These are phyloP conservation scores for Kodamaea fungicola DNA, from an alignment of 1,139 yeast species.

Conservation along the genomic window DNA sequence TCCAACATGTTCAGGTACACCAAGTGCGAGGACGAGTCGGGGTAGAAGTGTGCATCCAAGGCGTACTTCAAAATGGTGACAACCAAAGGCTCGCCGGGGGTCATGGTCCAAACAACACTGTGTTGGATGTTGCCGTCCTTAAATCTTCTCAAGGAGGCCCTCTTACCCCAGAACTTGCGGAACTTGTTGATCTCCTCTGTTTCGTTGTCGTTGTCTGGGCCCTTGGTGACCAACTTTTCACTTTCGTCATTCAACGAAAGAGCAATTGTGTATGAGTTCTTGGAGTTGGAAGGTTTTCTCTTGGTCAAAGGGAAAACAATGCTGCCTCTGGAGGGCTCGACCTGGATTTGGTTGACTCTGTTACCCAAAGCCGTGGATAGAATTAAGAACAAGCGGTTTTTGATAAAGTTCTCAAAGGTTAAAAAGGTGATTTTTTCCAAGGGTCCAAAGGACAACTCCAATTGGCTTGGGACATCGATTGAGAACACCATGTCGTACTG, in stretches of 20 bases:
- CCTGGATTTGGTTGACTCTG: conserved; percentile 49
- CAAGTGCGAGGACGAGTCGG: conserved; percentile 41
- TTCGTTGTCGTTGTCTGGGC: conserved; percentile 63
- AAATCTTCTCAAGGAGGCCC: conserved; percentile 83
- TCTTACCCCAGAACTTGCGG: conserved; percentile 85
- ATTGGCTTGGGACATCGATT: conserved; percentile 40
- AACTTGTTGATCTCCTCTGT: conserved; percentile 60
- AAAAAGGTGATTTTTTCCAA: conserved; percentile 70
- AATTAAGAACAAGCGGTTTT: conserved; percentile 57
- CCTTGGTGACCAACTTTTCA: conserved; percentile 80
- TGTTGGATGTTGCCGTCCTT: conserved; percentile 87
- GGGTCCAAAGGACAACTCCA: conserved; percentile 54
- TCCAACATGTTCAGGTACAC: conserved; percentile 11
- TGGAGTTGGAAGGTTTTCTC: conserved; percentile 48
- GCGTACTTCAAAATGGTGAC: conserved; percentile 62
- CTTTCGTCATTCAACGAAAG: conserved; percentile 66
- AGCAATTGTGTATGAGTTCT: conserved; percentile 53
- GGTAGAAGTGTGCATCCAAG: conserved; percentile 59
- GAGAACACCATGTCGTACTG: conserved; percentile 64
- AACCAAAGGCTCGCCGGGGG: conserved; percentile 63
- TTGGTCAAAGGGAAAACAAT: conserved; percentile 48
- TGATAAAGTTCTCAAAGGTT: conserved; percentile 64
- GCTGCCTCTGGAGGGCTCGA: conserved; percentile 24
- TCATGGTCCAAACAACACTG: conserved; percentile 78
- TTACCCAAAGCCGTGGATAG: conserved; percentile 65